Conservation (phyloP, 1,284 basidiomycete species). For the Cystobasidium pallidum region DNA sequence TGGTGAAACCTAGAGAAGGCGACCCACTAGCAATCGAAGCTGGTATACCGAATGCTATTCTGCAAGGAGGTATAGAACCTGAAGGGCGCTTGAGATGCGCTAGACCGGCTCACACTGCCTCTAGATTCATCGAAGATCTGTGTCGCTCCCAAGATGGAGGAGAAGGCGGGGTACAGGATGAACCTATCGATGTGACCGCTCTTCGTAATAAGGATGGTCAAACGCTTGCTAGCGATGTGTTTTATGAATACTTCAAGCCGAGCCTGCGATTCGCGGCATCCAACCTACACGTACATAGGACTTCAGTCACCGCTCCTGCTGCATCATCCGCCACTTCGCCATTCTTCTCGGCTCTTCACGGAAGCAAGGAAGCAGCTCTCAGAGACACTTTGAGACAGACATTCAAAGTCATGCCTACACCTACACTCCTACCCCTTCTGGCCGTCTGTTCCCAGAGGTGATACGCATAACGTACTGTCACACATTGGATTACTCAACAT, state of each 20-base stretch:
- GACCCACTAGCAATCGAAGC: not conserved
- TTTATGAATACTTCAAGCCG: not conserved
- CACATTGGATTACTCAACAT: not conserved
- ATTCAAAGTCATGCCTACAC: not conserved
- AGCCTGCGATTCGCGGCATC: not conserved
- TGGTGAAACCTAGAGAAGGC: not conserved
- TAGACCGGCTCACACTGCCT: slow-evolving; percentile 9
- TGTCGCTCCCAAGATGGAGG: not conserved
- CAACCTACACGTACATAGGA: not conserved
- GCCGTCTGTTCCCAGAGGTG: not conserved
- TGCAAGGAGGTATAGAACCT: not conserved
- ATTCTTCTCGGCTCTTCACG: not conserved
- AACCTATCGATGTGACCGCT: not conserved
- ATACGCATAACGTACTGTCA: not conserved
- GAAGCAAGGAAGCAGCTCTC: not conserved
- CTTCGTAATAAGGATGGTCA: not conserved
- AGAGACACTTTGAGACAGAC: not conserved
- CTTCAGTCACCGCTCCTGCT: slow-evolving; percentile 19
- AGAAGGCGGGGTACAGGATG: not conserved
- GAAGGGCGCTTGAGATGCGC: not conserved
- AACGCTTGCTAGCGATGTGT: not conserved
- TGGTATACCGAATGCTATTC: slow-evolving; percentile 1
- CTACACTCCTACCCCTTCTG: slow-evolving; percentile 1
- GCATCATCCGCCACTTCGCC: not conserved
- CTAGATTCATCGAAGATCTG: slow-evolving; percentile 27